Base-by-base conservation (phyloP, 345 rosid genomes). In the Dimocarpus longan region DNA sequence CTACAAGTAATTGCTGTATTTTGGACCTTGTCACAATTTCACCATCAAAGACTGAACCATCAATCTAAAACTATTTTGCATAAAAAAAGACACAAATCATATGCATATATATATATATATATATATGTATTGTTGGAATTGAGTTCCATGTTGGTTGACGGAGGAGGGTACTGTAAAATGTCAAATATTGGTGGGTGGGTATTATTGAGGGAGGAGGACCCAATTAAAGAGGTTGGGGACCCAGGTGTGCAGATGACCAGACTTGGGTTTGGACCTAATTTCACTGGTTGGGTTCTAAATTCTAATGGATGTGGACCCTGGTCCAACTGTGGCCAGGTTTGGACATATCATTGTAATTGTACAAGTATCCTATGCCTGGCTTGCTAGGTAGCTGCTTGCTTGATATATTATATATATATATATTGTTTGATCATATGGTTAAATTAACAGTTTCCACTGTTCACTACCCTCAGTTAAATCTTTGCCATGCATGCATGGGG, bases 331-430 rank as follows among this genome's bases (percentile, higher is more conserved):
- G 52, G 28, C 79, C 19, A 10, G 28, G 8, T 0, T 32, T 73
- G 66, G 60, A 54, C 37, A 71, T 54, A 28, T 43, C 65, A 60
- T 13, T 42, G 22, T 26, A 5, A 39, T 54, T 28, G 74, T 60
- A 3, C 5, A 60, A 73, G 85, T 56, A 80, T 80, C 80, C 84
- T 60, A 85, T 80, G 82, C 77, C 66, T 10, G 63, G 16, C 11
- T 32, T 60, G 7, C 15, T 18, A 16, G 6, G 37, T 24, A n/a
- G 52, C 24, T 0, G 4, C 52, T n/a, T 40, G 9, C 18, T 44
- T 10, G 12, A 5, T 8, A 59, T n/a, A 59, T n/a, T 13, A 12
- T 42, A 26, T 26, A 26, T 26, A 26, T 26, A 26, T 42, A 42
- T 42, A 42, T 26, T 24, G 6, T 8, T 16, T 66, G 28, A 44